phyloP scores from a whole-genome alignment of 768 basidiomycete genomes.

The Russula brevipes region DNA sequence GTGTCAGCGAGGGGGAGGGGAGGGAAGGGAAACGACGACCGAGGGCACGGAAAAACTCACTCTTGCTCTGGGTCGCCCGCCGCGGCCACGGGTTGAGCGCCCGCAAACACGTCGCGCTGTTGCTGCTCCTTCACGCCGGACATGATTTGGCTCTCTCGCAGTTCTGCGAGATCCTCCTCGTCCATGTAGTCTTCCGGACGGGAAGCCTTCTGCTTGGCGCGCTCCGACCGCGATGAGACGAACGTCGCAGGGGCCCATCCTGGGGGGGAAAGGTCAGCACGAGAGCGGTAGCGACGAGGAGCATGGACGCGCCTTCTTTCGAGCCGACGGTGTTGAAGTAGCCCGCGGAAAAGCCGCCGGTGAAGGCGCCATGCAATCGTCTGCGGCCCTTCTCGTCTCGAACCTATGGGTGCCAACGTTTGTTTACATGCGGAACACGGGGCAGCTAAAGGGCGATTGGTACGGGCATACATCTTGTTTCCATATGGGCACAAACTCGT shows the following conservation, averaged over 20 bases:
- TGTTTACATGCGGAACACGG: constrained; percentile 19
- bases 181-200: constrained; percentile 97
- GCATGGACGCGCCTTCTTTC: constrained; percentile 65
- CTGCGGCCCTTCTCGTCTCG: constrained; percentile 90
- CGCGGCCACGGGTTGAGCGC: constrained; percentile 46
- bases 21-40: not conserved
- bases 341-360: constrained; percentile 95
- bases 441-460: constrained; percentile 24
- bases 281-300: not conserved
- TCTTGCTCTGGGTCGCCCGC: constrained; percentile 46
- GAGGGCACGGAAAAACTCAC: constrained; percentile 38
- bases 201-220: constrained; percentile 56
- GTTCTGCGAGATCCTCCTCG: constrained; percentile 88
- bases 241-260: constrained; percentile 96
- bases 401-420: constrained; percentile 44
- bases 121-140: constrained; percentile 67
- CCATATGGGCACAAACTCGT: constrained; percentile 96
- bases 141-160: constrained; percentile 54
- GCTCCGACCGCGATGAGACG: constrained; percentile 77
- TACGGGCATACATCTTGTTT: constrained; percentile 76
- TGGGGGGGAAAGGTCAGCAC: constrained; percentile 33
- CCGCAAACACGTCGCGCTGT: constrained; percentile 70
- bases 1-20: not conserved
- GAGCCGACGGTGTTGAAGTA: constrained; percentile 96
- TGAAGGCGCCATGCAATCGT: constrained; percentile 96